A percentile compares a stretch with the other conserved stretches of the same genome.
These are phyloP conservation scores for Lactifluus pinguis DNA, from an alignment of 768 basidiomycete species.

Conservation along the genomic window DNA sequence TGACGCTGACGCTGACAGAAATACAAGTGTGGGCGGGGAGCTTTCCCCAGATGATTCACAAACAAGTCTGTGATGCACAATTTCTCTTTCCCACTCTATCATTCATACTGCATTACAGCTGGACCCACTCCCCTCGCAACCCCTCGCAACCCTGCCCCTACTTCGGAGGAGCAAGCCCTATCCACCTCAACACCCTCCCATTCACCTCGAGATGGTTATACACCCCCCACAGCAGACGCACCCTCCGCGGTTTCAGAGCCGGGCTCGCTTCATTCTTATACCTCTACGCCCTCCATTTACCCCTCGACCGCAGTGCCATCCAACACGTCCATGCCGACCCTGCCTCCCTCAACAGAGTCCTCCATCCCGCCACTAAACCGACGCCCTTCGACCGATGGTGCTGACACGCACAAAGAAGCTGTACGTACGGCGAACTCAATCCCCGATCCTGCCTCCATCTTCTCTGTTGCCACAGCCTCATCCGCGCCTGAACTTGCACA, in stretches of 20 bases:
- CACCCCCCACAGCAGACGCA: background rate
- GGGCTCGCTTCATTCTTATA: background rate
- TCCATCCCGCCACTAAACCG: background rate
- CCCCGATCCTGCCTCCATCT: constrained; percentile 5
- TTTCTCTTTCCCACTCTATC: background rate
- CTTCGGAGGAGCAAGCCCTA: background rate
- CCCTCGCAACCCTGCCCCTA: background rate
- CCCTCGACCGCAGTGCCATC: background rate
- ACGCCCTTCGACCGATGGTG: too few species aligned
- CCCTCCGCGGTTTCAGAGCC: background rate
- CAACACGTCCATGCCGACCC: background rate
- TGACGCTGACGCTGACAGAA: background rate
- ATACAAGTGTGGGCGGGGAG: background rate
- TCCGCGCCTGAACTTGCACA: background rate
- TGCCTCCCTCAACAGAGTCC: background rate
- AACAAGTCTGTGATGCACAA: background rate
- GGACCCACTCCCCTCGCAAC: background rate
- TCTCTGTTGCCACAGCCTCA: background rate
- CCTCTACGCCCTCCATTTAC: background rate
- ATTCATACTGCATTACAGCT: background rate
- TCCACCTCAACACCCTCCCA: too few species aligned
- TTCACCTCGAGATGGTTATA: background rate
- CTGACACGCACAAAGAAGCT: background rate
- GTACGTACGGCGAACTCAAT: background rate
- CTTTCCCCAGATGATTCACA: background rate